These are phyloP conservation scores for Borovskyia barvae DNA, from an alignment of 208 protist genomes.

Conservation along the genomic window DNA sequence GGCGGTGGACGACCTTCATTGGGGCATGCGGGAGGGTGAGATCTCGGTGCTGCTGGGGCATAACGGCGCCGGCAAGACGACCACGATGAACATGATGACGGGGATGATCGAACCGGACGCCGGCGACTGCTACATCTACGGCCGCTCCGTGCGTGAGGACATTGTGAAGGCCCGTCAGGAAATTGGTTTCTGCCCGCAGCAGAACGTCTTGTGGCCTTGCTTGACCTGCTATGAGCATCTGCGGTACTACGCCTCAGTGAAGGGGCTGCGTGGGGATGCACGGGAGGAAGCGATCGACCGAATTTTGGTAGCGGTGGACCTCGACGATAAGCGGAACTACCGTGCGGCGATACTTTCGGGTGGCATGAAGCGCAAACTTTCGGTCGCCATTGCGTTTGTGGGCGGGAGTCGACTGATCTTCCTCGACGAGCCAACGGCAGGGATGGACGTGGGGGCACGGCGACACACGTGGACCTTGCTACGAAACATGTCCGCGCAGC, in stretches of 20 bases:
- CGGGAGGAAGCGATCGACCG: constrained; percentile 28
- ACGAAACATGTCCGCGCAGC: constrained; percentile 19
- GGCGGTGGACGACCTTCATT: constrained; percentile 78
- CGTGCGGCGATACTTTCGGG: constrained; percentile 61
- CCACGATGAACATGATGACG: constrained; percentile 73
- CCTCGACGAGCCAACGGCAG: constrained; percentile 87
- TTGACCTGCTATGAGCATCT: constrained; percentile 92
- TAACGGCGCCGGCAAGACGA: constrained; percentile 89
- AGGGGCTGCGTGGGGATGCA: constrained; percentile 55
- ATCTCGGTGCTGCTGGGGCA: constrained; percentile 79
- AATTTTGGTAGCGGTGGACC: constrained; percentile 56
- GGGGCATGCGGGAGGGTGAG: constrained; percentile 55
- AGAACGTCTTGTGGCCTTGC: constrained; percentile 53
- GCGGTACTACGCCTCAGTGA: constrained; percentile 88
- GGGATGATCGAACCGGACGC: constrained; percentile 55
- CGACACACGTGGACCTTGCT: constrained; percentile 78
- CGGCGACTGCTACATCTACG: constrained; percentile 74
- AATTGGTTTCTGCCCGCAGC: constrained; percentile 69
- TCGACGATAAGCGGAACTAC: constrained; percentile 55
- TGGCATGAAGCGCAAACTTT: constrained; percentile 86
- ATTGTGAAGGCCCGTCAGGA: constrained; percentile 49
- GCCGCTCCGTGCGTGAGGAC: constrained; percentile 50
- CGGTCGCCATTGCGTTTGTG: constrained; percentile 81
- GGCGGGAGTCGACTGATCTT: constrained; percentile 67
- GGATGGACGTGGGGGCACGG: constrained; percentile 77